A percentile compares a stretch with the other conserved stretches of the same genome.
Conservation (phyloP, 768 basidiomycete genomes). For the Mycena crocata region DNA sequence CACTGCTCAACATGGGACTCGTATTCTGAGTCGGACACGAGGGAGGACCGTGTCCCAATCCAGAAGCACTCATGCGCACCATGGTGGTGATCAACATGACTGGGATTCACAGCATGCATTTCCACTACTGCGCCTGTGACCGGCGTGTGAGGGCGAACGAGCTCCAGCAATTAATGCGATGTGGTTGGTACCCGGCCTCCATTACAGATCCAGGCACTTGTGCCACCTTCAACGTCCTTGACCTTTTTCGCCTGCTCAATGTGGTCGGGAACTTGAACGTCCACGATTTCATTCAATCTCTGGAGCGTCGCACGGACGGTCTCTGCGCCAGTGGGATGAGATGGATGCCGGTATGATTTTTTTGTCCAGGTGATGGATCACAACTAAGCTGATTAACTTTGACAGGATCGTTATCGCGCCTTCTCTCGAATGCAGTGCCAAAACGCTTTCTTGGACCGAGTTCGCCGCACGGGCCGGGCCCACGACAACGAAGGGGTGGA, state of each 20-base stretch:
- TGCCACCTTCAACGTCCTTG: neutral
- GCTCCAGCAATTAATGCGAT: neutral
- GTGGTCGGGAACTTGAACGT: slow-evolving; percentile 5
- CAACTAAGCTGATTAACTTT: too few relatives aligned
- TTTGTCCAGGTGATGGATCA: too few relatives aligned
- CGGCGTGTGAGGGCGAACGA: neutral
- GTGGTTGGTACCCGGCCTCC: slow-evolving; percentile 1
- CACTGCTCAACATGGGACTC: neutral
- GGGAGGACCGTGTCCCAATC: neutral
- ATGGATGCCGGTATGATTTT: too few relatives aligned
- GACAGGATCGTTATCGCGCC: too few relatives aligned
- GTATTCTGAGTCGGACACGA: slow-evolving; percentile 26
- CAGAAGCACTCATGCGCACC: neutral
- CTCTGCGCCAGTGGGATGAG: too few relatives aligned
- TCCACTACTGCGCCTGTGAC: neutral
- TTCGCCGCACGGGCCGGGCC: too few relatives aligned
- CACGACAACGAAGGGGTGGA: too few relatives aligned
- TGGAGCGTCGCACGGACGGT: neutral
- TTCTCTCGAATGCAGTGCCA: too few relatives aligned
- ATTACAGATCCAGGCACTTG: neutral
- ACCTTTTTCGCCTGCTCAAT: neutral
- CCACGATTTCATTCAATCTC: neutral
- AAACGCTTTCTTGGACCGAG: too few relatives aligned
- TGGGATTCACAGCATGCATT: neutral
- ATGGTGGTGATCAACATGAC: neutral